Conservation (phyloP, 345 rosid species). For the Orychophragmus violaceus region DNA sequence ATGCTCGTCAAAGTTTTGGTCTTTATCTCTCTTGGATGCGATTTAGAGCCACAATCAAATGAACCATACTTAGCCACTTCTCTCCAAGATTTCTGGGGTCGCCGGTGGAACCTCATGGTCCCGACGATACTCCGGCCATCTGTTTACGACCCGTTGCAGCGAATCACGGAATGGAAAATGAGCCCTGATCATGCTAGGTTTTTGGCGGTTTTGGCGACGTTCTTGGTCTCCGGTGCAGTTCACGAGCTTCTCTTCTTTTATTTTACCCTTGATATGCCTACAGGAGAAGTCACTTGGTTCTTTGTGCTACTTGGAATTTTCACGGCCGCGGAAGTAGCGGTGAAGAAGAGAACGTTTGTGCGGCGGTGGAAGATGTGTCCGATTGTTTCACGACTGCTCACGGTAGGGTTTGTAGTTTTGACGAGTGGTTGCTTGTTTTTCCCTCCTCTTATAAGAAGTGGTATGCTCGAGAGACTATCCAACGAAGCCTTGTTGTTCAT, state of each 20-base stretch:
- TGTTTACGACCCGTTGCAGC: background rate
- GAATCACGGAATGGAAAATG: no score
- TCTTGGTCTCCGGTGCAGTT: background rate
- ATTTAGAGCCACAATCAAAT: background rate
- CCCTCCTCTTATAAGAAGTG: background rate
- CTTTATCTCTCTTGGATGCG: background rate
- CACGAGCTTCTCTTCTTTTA: background rate
- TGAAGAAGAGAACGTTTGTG: background rate
- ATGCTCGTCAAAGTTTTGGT: background rate
- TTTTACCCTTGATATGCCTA: background rate
- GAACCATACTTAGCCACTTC: background rate
- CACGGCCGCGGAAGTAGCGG: background rate
- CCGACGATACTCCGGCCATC: background rate
- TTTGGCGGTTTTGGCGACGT: background rate
- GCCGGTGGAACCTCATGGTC: background rate
- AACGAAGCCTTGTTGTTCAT: background rate
- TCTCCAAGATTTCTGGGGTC: background rate
- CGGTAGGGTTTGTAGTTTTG: background rate
- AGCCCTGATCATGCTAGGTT: background rate
- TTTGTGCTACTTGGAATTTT: background rate
- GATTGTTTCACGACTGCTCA: background rate
- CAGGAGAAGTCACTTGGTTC: background rate
- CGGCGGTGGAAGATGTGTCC: background rate
- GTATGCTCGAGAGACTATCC: background rate
- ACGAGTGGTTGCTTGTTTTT: background rate